These are phyloP conservation scores for Mycena metata DNA, from an alignment of 768 basidiomycete genomes.

Conservation along the genomic window DNA sequence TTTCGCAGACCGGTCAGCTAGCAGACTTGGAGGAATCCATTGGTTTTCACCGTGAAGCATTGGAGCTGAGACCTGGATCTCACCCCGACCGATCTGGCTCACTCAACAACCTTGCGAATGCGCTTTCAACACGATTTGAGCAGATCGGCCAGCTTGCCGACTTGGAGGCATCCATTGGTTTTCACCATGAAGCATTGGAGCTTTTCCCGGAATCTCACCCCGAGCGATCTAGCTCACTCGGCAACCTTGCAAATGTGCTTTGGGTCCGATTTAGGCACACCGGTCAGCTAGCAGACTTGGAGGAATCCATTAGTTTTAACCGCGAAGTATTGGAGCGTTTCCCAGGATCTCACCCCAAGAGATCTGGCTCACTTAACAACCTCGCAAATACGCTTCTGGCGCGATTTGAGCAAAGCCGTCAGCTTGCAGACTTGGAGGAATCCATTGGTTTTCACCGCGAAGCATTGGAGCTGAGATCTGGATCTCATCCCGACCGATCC, in stretches of 20 bases:
- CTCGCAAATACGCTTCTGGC: neutral
- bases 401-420: neutral
- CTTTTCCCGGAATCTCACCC: conserved; percentile 9
- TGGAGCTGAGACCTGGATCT: neutral
- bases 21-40: conserved; percentile 17
- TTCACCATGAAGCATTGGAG: neutral
- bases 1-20: neutral
- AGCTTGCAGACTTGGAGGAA: conserved; percentile 12
- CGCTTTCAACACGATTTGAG: conserved; percentile 28
- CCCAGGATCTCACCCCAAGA: too few species aligned
- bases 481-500: too few species aligned
- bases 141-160: conserved; percentile 23
- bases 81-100: conserved; percentile 21
- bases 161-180: conserved; percentile 7
- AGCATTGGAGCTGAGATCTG: too few species aligned
- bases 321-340: too few species aligned
- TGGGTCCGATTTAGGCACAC: too few species aligned
- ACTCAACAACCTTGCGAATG: conserved; percentile 25
- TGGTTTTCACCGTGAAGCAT: conserved; percentile 20
- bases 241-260: conserved; percentile 5
- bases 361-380: too few species aligned
- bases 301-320: too few species aligned
- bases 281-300: too few species aligned
- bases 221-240: conserved; percentile 3
- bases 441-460: conserved; percentile 20